phyloP scores from a whole-genome alignment of 2,329 filamentous ascomycete genomes.

The Ophiostoma perfectum region DNA sequence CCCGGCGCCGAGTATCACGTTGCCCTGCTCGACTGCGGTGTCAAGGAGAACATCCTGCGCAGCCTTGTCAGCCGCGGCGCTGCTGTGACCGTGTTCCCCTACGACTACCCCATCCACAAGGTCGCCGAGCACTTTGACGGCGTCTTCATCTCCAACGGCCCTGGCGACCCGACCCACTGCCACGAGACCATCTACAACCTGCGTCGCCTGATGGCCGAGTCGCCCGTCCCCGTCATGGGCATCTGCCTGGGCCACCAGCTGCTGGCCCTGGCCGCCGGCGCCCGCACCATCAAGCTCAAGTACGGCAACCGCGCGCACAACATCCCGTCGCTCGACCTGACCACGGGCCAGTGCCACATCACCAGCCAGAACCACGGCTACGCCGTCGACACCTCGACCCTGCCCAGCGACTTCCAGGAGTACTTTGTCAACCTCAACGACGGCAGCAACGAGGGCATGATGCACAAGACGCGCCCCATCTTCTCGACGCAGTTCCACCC shows the following conservation, averaged over 20 bases:
- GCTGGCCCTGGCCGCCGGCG: constrained; percentile 81
- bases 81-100: constrained; percentile 90
- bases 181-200: constrained; percentile 92
- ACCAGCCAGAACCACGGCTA: constrained; percentile 99
- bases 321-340: constrained; percentile 90
- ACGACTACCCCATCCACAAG: constrained; percentile 97
- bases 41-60: constrained; percentile 99
- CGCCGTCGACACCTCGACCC: constrained; percentile 78
- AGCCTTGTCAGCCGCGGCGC: constrained; percentile 87
- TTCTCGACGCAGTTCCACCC: constrained; percentile 99
- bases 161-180: constrained; percentile 96
- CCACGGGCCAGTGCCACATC: constrained; percentile 95
- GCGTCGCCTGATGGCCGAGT: constrained; percentile 81
- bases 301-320: constrained; percentile 99
- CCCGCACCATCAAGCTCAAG: constrained; percentile 92
- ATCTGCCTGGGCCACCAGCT: constrained; percentile 98
- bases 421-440: constrained; percentile 99
- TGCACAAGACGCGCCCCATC: constrained; percentile 92
- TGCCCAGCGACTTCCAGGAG: constrained; percentile 86
- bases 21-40: constrained; percentile 93
- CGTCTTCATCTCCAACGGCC: constrained; percentile 98
- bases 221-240: constrained; percentile 88
- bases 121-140: constrained; percentile 96
- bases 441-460: constrained; percentile 94
- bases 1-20: constrained; percentile 80